Base-by-base conservation (phyloP, 139 green algal species). In the Coelastrella sp. region DNA sequence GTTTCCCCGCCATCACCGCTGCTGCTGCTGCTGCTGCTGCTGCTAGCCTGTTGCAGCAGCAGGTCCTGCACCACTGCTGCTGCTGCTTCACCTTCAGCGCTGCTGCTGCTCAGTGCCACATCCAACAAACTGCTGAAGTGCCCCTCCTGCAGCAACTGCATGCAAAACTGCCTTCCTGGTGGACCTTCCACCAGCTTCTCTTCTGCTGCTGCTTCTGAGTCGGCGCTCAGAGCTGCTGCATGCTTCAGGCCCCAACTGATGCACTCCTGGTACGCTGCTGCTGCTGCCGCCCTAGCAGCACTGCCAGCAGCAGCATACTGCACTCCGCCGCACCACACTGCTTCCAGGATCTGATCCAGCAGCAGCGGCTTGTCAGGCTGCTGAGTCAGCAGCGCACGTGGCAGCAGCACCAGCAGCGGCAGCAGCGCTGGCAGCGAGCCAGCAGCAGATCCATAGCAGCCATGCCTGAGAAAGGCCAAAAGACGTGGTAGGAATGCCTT, bases 401-500 rank as follows among this genome's bases (percentile, higher is more conserved):
- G 94, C 85, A 97, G 81, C 25, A 95, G 66, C 6, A 92, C 58
- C 15, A 97, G 11, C n/a, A 97, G 78, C 7, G 95, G 95, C 90
- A 97, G 95, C 84, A 97, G 86, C 14, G 95, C 95, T 0, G 95
- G 92, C 75, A 93, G 92, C 7, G 94, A 97, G 65, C 78, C 49
- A 22, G 84, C 9, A 0, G 88, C 91, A 0, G 95, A 97, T 79
- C 95, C 96, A 88, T 95, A 94, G 89, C 93, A 97, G 27, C 83
- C 96, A 80, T 96, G 90, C 6, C 94, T 92, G 82, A 98, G 93
- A 7, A 98, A 86, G 8, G 93, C 56, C 20, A 70, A 89, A 58
- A 98, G 93, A 8, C 94, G 92, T 8, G 95, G 95, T 74, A 97
- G 88, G 15, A 98, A 84, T 22, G 90, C 87, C 87, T 97, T 98